Percentiles rank a stretch among this genome's conserved stretches.
These are phyloP conservation scores for Secale cereale DNA, from an alignment of 176 grass and related monocot species.

Conservation along the genomic window DNA sequence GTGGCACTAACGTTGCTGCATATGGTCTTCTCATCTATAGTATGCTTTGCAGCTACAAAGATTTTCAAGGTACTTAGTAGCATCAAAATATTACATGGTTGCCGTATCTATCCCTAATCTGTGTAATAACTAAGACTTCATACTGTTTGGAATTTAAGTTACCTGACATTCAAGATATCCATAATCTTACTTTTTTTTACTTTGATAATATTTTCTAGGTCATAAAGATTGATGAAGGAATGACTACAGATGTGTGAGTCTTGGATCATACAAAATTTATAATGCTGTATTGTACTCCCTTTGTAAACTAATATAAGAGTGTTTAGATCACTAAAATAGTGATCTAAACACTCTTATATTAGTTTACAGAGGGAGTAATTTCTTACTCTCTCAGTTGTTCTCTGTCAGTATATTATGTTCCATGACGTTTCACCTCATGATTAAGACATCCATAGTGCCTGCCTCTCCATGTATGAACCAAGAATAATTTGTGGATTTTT, in stretches of 20 bases:
- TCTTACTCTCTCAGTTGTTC: constrained; percentile 6
- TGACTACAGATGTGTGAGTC: constrained; percentile 95
- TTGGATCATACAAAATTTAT: constrained; percentile 19
- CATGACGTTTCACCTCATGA: neutral
- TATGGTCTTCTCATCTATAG: constrained; percentile 94
- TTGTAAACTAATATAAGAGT: no score
- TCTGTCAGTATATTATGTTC: constrained; percentile 14
- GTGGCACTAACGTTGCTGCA: constrained; percentile 94
- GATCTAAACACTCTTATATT: no score
- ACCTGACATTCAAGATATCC: constrained; percentile 13
- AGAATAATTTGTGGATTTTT: neutral
- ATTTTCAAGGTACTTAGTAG: constrained; percentile 79
- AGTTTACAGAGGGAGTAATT: no score
- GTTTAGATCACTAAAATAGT: no score
- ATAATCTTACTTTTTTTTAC: constrained; percentile 35
- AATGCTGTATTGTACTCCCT: neutral
- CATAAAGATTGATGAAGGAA: constrained; percentile 95
- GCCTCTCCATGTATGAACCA: neutral
- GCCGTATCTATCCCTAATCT: neutral
- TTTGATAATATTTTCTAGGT: constrained; percentile 62
- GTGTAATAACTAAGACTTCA: neutral
- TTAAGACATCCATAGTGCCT: neutral
- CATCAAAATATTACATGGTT: neutral
- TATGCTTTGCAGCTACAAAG: constrained; percentile 85
- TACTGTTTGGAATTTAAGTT: neutral